A percentile compares a stretch with the other conserved stretches of the same genome.
phyloP scores from a whole-genome alignment of 441 rosid genomes.

The Croton setiger region DNA sequence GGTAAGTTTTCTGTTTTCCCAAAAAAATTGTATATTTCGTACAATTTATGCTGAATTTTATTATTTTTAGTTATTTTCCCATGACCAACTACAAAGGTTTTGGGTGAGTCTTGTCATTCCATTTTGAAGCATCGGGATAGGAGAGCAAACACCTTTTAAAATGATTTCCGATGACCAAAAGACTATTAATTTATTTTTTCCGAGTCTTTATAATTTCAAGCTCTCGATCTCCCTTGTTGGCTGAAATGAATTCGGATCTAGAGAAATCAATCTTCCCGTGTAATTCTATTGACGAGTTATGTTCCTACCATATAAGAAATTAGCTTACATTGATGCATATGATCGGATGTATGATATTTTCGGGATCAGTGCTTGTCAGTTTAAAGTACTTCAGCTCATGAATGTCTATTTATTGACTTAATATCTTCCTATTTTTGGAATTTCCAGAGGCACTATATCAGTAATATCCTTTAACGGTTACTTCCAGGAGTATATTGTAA shows the following conservation, averaged over 20 bases:
- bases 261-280: neutral
- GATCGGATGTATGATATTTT: neutral
- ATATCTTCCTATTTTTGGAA: slow-evolving; percentile 16
- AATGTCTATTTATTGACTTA: slow-evolving; percentile 9
- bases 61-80: neutral
- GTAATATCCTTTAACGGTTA: slow-evolving; percentile 64
- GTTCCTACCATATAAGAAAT: neutral
- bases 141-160: too few relatives aligned
- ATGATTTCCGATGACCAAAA: neutral
- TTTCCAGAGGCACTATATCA: slow-evolving; percentile 58
- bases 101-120: too few relatives aligned
- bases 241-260: neutral
- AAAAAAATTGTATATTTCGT: neutral
- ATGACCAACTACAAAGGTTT: neutral
- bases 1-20: slow-evolving; percentile 34
- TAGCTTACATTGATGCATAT: neutral
- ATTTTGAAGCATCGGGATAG: too few relatives aligned
- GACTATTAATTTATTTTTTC: neutral
- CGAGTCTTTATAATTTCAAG: neutral
- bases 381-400: neutral
- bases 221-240: neutral
- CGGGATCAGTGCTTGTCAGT: neutral
- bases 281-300: neutral
- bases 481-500: slow-evolving; percentile 66
- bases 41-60: neutral